A percentile compares a stretch with the other conserved stretches of the same genome.
phyloP scores from a whole-genome alignment of 805 yeast genomes.

The Nematodospora valgi region DNA sequence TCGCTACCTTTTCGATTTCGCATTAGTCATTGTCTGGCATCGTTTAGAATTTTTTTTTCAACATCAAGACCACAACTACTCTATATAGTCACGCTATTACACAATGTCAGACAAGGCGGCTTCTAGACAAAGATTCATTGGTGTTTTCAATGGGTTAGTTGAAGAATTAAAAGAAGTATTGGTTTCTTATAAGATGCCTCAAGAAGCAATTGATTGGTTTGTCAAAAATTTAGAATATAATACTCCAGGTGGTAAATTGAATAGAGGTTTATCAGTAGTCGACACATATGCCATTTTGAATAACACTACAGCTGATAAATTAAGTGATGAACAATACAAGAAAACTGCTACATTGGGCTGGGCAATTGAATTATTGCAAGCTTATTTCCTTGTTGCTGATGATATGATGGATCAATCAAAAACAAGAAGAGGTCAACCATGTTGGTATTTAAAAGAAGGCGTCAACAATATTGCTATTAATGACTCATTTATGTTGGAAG shows the following conservation, averaged over 20 bases:
- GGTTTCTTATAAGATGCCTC: slow-evolving; percentile 71
- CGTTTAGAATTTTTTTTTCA: slow-evolving; percentile 5
- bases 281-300: slow-evolving; percentile 86
- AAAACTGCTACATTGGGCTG: slow-evolving; percentile 90
- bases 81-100: neutral
- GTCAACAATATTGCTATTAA: slow-evolving; percentile 95
- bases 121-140: slow-evolving; percentile 55
- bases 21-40: neutral
- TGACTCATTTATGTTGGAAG: slow-evolving; percentile 95
- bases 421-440: slow-evolving; percentile 97
- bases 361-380: slow-evolving; percentile 92
- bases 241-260: slow-evolving; percentile 94
- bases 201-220: slow-evolving; percentile 85
- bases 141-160: slow-evolving; percentile 73
- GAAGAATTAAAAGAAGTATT: slow-evolving; percentile 66
- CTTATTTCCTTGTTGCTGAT: slow-evolving; percentile 94
- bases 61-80: neutral
- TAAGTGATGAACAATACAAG: slow-evolving; percentile 67
- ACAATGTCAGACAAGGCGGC: slow-evolving; percentile 27
- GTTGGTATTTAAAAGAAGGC: slow-evolving; percentile 83
- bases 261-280: slow-evolving; percentile 93
- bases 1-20: too few relatives aligned
- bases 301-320: slow-evolving; percentile 53
- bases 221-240: slow-evolving; percentile 71
- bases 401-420: slow-evolving; percentile 97